Conservation (phyloP, 345 rosid species). For the Gossypium ekmanianum region DNA sequence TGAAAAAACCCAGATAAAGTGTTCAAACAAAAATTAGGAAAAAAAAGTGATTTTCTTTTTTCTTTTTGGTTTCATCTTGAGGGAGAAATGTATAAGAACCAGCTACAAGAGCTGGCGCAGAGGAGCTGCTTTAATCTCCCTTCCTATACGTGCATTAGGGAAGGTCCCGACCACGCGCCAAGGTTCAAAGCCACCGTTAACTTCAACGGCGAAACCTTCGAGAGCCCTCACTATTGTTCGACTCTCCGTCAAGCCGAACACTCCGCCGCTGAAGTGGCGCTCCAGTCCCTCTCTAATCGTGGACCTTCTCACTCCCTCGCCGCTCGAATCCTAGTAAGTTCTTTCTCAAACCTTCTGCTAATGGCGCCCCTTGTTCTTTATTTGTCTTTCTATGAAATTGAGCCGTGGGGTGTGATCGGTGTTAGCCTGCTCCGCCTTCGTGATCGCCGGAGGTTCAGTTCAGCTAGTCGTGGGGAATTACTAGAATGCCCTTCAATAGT, state of each 20-base stretch:
- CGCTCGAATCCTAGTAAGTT: conserved; percentile 86
- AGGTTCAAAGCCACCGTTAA: conserved; percentile 93
- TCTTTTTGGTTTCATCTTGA: not conserved
- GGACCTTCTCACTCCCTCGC: conserved; percentile 98
- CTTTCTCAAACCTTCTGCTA: not conserved
- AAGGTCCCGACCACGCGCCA: conserved; percentile 99
- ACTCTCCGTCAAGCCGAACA: conserved; percentile 99
- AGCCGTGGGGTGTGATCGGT: conserved; percentile 10
- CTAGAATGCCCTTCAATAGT: conserved; percentile 21
- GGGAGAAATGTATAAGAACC: conserved; percentile 84
- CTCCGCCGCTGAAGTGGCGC: conserved; percentile 99
- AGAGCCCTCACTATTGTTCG: conserved; percentile 89
- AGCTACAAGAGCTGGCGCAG: conserved; percentile 99
- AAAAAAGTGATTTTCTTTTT: not conserved
- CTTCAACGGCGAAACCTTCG: conserved; percentile 96
- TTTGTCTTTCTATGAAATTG: not conserved
- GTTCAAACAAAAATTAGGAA: not conserved
- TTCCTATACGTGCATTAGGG: conserved; percentile 84
- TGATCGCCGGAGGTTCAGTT: conserved; percentile 20
- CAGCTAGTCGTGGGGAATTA: conserved; percentile 19
- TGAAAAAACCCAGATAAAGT: not conserved
- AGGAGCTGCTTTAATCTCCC: conserved; percentile 99
- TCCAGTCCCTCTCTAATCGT: conserved; percentile 80
- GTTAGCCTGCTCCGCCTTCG: not conserved
- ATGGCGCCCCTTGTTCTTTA: not conserved